Evolutionary conservation across 2,329 filamentous ascomycete genomes (phyloP).

Genomic region (Colletotrichum plurivorum): DNA sequence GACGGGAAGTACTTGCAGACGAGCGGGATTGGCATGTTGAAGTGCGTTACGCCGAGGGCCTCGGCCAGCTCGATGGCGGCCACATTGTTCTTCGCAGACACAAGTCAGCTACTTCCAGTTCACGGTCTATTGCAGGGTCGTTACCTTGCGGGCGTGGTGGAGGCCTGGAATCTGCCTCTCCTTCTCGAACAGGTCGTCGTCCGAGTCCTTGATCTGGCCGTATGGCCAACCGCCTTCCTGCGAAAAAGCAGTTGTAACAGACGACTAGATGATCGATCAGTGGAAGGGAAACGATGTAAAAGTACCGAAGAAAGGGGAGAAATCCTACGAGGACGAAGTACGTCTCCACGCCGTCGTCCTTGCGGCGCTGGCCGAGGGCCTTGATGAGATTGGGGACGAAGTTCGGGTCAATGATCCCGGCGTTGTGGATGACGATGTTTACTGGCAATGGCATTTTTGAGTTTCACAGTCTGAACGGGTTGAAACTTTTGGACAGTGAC

Average conservation of each 20-base stretch:
- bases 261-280: slow-evolving; percentile 43
- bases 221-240: slow-evolving; percentile 50
- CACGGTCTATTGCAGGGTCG: no score
- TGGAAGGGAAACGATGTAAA: not conserved
- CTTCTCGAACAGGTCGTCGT: slow-evolving; percentile 46
- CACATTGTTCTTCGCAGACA: slow-evolving; percentile 43
- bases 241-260: slow-evolving; percentile 45
- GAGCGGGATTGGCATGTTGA: slow-evolving; percentile 47
- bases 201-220: slow-evolving; percentile 48
- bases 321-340: slow-evolving; percentile 46
- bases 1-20: slow-evolving; percentile 44
- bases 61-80: slow-evolving; percentile 48
- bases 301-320: not conserved
- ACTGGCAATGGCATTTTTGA: slow-evolving; percentile 44
- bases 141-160: slow-evolving; percentile 48
- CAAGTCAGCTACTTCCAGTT: no score
- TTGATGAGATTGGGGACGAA: slow-evolving; percentile 48
- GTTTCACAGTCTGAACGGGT: no score
- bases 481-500: not conserved
- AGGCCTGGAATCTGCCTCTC: slow-evolving; percentile 47
- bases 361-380: slow-evolving; percentile 50
- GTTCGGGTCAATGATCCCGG: slow-evolving; percentile 47
- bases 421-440: slow-evolving; percentile 53
- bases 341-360: slow-evolving; percentile 44
- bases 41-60: slow-evolving; percentile 46